These are phyloP conservation scores for Chlorella variabilis DNA, from an alignment of 163 green algal species.

Conservation along the genomic window DNA sequence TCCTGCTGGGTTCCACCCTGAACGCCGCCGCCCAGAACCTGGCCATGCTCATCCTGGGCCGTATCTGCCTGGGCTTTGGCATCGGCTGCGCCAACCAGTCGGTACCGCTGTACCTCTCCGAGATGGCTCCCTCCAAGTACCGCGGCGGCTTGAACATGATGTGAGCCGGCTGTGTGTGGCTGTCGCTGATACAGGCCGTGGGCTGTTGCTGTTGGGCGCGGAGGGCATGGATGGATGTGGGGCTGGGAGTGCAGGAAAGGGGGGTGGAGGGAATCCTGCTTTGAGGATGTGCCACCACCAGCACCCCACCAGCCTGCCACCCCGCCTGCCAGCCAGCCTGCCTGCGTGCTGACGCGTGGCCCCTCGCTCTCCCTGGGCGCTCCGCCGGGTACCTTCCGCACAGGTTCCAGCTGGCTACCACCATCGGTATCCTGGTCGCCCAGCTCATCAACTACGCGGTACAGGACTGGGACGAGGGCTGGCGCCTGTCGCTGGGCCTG, in stretches of 20 bases:
- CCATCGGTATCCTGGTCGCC: conserved; percentile 40
- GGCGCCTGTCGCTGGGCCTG: conserved; percentile 58
- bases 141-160: conserved; percentile 68
- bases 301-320: not conserved
- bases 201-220: no score
- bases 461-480: conserved; percentile 58
- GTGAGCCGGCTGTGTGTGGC: no score
- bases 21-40: conserved; percentile 61
- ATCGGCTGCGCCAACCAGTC: conserved; percentile 65
- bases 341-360: no score
- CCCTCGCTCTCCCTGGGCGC: no score
- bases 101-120: conserved; percentile 49
- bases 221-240: no score
- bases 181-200: no score
- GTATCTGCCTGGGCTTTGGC: conserved; percentile 72
- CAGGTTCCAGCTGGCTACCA: conserved; percentile 71
- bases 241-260: no score
- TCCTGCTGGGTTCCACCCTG: conserved; percentile 59
- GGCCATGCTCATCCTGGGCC: conserved; percentile 71
- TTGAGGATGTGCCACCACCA: no score
- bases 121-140: conserved; percentile 43
- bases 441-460: conserved; percentile 44
- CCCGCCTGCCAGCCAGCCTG: not conserved
- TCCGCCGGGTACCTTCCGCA: no score
- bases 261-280: no score